These are phyloP conservation scores for Starmerella bacillaris DNA, from an alignment of 805 yeast species.

Conservation along the genomic window DNA sequence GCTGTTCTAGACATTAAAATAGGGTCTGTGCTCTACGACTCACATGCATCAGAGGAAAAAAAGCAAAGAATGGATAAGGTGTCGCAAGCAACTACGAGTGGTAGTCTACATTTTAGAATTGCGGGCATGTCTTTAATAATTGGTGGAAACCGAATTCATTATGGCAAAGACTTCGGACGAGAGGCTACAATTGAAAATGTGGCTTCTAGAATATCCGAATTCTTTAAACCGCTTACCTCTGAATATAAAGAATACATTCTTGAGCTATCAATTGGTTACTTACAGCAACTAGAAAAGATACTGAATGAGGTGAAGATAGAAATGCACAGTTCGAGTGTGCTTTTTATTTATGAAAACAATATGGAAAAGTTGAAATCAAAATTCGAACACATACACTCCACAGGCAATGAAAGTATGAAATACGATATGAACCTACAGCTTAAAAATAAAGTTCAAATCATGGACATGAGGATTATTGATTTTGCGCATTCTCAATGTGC, in stretches of 20 bases:
- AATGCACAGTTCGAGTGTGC: slow-evolving; percentile 24
- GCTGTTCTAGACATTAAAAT: slow-evolving; percentile 68
- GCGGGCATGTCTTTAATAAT: slow-evolving; percentile 66
- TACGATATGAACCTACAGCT: too few relatives aligned
- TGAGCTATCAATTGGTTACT: slow-evolving; percentile 34
- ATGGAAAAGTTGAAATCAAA: slow-evolving; percentile 31
- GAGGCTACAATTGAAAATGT: slow-evolving; percentile 28
- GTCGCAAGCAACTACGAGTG: slow-evolving; percentile 59
- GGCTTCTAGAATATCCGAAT: slow-evolving; percentile 31
- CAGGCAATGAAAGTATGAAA: slow-evolving; percentile 16
- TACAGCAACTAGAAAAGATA: slow-evolving; percentile 50
- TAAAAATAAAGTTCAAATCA: too few relatives aligned
- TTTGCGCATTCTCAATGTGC: slow-evolving; percentile 68
- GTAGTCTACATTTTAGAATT: slow-evolving; percentile 52
- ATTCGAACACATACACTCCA: slow-evolving; percentile 22
- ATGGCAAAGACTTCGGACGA: slow-evolving; percentile 60
- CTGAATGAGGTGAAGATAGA: slow-evolving; percentile 29
- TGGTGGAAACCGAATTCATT: slow-evolving; percentile 30
- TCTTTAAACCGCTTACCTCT: slow-evolving; percentile 21
- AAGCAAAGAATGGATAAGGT: slow-evolving; percentile 43
- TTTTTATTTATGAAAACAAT: slow-evolving; percentile 62
- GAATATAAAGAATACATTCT: slow-evolving; percentile 23
- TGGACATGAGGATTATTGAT: slow-evolving; percentile 57
- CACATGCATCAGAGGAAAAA: slow-evolving; percentile 39
- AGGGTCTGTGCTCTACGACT: slow-evolving; percentile 55